phyloP scores from a whole-genome alignment of 164 flowering plant genomes.

The Sextonia rubra region DNA sequence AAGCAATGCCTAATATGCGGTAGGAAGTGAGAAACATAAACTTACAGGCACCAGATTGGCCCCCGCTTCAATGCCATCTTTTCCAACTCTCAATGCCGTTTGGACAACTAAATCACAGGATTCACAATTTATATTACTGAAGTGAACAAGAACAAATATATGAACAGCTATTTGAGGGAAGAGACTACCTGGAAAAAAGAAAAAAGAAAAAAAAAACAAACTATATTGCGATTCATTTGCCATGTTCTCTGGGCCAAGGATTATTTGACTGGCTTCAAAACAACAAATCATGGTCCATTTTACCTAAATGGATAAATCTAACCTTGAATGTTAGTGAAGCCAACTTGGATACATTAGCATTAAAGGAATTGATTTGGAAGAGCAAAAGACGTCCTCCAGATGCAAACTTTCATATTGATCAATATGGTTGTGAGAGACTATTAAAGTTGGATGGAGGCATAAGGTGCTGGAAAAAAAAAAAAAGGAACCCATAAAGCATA shows the following conservation, averaged over 20 bases:
- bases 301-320: too few species aligned
- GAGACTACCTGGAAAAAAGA: not conserved
- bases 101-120: conserved; percentile 46
- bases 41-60: conserved; percentile 85
- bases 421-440: too few species aligned
- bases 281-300: too few species aligned
- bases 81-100: conserved; percentile 71
- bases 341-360: too few species aligned
- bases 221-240: not conserved
- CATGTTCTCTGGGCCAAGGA: not conserved
- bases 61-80: conserved; percentile 90
- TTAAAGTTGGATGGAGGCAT: too few species aligned
- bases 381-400: too few species aligned
- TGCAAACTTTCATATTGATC: too few species aligned
- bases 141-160: not conserved
- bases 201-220: not conserved
- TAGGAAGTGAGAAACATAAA: conserved; percentile 1
- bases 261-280: not conserved
- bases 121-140: not conserved
- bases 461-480: too few species aligned
- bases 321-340: too few species aligned
- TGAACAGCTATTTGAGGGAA: not conserved
- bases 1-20: not conserved
- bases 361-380: too few species aligned
- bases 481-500: too few species aligned